Conservation (phyloP, 2,329 filamentous ascomycete genomes). For the Aspergillus intermedius region DNA sequence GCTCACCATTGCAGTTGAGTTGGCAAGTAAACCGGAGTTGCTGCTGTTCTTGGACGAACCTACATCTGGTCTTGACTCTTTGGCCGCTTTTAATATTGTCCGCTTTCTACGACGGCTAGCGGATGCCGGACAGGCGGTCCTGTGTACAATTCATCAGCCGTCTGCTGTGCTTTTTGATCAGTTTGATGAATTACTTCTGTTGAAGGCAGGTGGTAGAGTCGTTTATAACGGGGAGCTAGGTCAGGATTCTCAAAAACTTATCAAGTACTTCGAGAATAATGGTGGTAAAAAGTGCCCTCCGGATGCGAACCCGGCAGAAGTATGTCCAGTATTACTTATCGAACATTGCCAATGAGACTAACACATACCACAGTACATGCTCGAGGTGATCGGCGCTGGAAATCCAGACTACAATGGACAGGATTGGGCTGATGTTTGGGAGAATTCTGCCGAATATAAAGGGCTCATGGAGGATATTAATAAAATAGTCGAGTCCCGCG, state of each 20-base stretch:
- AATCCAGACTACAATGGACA: conserved; percentile 54
- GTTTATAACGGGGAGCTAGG: conserved; percentile 86
- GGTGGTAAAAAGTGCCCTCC: conserved; percentile 55
- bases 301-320: conserved; percentile 64
- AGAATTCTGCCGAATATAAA: conserved; percentile 45
- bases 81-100: conserved; percentile 61
- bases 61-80: conserved; percentile 60
- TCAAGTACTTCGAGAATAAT: conserved; percentile 61
- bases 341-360: background rate
- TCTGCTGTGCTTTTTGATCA: conserved; percentile 81
- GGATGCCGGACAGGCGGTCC: conserved; percentile 75
- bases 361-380: conserved; percentile 60
- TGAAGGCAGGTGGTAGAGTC: conserved; percentile 70
- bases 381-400: conserved; percentile 63
- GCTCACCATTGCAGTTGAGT: conserved; percentile 58
- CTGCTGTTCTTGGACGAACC: conserved; percentile 60
- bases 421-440: conserved; percentile 60
- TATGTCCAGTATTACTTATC: conserved; percentile 7
- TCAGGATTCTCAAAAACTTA: conserved; percentile 63
- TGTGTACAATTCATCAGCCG: conserved; percentile 88
- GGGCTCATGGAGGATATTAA: conserved; percentile 47
- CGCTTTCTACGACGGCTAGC: conserved; percentile 57
- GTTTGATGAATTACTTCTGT: conserved; percentile 74
- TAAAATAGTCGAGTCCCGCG: conserved; percentile 44
- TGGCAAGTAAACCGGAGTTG: conserved; percentile 55